Evolutionary conservation across 2,329 filamentous ascomycete genomes (phyloP).

Genomic region (Nakataea oryzae): DNA sequence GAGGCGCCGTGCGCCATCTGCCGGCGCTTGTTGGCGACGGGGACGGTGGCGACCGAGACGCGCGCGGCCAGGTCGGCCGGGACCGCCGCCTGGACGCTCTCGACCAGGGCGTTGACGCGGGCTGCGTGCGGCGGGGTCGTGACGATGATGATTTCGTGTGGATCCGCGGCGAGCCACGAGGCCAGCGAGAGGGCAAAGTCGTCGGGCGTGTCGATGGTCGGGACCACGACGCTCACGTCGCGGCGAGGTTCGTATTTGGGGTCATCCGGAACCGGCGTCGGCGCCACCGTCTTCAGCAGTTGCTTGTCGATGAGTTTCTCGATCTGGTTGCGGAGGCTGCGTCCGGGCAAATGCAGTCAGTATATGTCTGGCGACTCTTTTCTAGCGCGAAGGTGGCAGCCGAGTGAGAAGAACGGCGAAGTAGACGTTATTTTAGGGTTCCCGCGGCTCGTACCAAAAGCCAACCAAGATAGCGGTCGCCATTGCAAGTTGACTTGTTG

Average conservation of each 20-base stretch:
- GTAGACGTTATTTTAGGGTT: background rate
- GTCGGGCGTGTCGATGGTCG: conserved; percentile 14
- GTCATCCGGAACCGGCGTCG: background rate
- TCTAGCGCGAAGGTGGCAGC: background rate
- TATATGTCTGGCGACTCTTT: background rate
- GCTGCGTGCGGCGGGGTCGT: conserved; percentile 8
- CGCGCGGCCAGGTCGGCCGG: background rate
- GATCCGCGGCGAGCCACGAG: conserved; percentile 13
- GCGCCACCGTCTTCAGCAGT: background rate
- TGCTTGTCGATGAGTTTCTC: background rate
- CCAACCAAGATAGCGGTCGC: background rate
- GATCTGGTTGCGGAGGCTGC: background rate
- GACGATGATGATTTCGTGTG: conserved; percentile 17
- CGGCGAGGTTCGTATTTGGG: background rate
- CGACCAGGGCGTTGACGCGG: conserved; percentile 3
- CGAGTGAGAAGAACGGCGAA: background rate
- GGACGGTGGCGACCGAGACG: conserved; percentile 10
- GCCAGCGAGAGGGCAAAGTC: conserved; percentile 10
- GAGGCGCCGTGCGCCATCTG: conserved; percentile 15
- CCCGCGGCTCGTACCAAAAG: background rate
- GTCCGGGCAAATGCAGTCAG: background rate
- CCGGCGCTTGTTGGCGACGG: conserved; percentile 14
- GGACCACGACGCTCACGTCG: conserved; percentile 17
- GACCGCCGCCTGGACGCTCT: background rate
- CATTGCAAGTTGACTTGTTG: background rate